These are phyloP conservation scores for Pleurotus citrinopileatus DNA, from an alignment of 768 basidiomycete species.

Conservation along the genomic window DNA sequence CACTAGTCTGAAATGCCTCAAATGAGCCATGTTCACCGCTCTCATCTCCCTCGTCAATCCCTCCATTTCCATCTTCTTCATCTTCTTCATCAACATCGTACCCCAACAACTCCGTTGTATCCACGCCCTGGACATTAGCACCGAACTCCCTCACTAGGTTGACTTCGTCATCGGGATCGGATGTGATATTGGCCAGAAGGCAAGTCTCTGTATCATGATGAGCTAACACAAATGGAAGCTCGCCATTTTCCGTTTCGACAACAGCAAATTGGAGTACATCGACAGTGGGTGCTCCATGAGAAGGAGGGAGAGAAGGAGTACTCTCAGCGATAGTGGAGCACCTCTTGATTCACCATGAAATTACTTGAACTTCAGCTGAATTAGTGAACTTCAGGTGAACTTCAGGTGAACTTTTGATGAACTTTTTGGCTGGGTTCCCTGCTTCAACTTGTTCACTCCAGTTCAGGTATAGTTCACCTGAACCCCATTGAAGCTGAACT, in stretches of 20 bases:
- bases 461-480: too few relatives aligned
- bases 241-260: background rate
- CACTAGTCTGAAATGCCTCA: constrained; percentile 10
- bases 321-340: too few relatives aligned
- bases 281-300: too few relatives aligned
- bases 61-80: constrained; percentile 9
- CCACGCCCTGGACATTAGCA: background rate
- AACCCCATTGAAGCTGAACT: too few relatives aligned
- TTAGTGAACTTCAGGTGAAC: too few relatives aligned
- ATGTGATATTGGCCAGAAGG: background rate
- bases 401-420: too few relatives aligned
- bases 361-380: too few relatives aligned
- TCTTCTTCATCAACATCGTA: constrained; percentile 11
- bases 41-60: background rate
- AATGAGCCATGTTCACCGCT: background rate
- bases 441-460: too few relatives aligned
- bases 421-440: too few relatives aligned
- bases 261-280: too few relatives aligned
- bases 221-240: background rate
- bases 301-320: too few relatives aligned
- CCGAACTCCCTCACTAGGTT: background rate
- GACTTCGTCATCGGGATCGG: background rate
- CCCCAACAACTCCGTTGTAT: background rate
- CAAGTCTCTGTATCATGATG: constrained; percentile 24
- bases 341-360: too few relatives aligned